Percentiles rank a stretch among this genome's conserved stretches.
Evolutionary conservation across 2,329 filamentous ascomycete genomes (phyloP).

Genomic region (Bimuria novae-zelandiae): DNA sequence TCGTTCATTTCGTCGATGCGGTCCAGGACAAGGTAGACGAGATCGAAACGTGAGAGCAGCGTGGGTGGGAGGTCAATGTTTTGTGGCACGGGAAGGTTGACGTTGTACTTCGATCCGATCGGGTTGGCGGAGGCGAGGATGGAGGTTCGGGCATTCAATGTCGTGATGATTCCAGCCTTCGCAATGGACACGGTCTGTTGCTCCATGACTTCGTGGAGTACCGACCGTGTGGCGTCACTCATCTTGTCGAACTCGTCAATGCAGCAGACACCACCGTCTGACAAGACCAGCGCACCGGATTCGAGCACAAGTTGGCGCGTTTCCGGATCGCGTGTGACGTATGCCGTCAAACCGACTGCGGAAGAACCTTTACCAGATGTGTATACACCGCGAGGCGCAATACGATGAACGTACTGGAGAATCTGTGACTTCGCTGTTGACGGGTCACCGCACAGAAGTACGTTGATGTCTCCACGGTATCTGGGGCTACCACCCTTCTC

Average conservation of each 20-base stretch:
- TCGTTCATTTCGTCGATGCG: conserved; percentile 89
- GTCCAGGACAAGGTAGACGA: conserved; percentile 96
- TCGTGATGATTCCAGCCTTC: conserved; percentile 80
- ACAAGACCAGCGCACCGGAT: conserved; percentile 73
- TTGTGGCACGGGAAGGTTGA: conserved; percentile 90
- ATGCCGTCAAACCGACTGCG: conserved; percentile 77
- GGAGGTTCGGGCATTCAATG: conserved; percentile 90
- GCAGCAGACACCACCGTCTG: conserved; percentile 76
- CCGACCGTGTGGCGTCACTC: conserved; percentile 74
- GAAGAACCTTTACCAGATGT: conserved; percentile 78
- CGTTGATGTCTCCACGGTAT: conserved; percentile 96
- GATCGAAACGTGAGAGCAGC: conserved; percentile 90
- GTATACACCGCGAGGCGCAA: conserved; percentile 85
- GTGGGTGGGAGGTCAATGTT: conserved; percentile 98
- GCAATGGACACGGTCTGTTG: conserved; percentile 79
- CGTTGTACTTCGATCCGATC: conserved; percentile 97
- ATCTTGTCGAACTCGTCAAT: conserved; percentile 84
- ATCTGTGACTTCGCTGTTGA: conserved; percentile 97
- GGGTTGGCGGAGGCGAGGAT: conserved; percentile 97
- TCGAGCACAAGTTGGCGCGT: conserved; percentile 75
- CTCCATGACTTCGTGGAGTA: conserved; percentile 81
- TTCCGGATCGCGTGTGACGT: conserved; percentile 75
- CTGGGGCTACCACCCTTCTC: conserved; percentile 93
- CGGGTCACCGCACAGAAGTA: conserved; percentile 94
- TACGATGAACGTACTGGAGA: conserved; percentile 94